These are phyloP conservation scores for Colletotrichum sp. DNA, from an alignment of 2,329 filamentous ascomycete genomes.

Conservation along the genomic window DNA sequence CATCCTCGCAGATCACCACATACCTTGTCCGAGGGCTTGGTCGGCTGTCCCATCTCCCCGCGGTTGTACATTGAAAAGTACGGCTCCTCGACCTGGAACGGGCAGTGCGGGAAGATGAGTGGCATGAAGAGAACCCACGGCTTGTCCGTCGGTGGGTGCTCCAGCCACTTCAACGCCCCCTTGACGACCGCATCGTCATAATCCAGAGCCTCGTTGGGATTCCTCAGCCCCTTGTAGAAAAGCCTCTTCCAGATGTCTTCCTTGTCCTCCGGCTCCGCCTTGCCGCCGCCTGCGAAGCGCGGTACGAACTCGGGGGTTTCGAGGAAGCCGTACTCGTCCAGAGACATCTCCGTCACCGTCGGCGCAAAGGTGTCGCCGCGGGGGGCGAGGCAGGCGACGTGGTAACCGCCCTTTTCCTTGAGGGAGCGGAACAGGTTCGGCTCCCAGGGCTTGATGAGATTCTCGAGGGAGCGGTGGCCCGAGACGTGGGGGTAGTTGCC, in stretches of 20 bases:
- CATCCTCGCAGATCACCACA: neutral
- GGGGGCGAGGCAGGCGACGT: slow-evolving; percentile 49
- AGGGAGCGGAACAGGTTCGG: slow-evolving; percentile 49
- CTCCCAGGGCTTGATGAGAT: slow-evolving; percentile 54
- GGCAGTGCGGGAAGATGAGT: slow-evolving; percentile 49
- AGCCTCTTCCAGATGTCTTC: slow-evolving; percentile 42
- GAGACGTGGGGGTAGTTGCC: slow-evolving; percentile 50
- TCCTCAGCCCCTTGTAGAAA: slow-evolving; percentile 46
- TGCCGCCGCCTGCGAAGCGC: slow-evolving; percentile 27
- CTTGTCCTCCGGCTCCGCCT: slow-evolving; percentile 11
- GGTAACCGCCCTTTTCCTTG: slow-evolving; percentile 47
- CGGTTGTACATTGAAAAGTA: slow-evolving; percentile 53
- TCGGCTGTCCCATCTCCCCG: slow-evolving; percentile 23
- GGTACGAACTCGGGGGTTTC: slow-evolving; percentile 39
- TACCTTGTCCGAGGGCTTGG: slow-evolving; percentile 6
- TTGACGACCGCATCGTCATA: slow-evolving; percentile 50
- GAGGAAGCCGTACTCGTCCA: slow-evolving; percentile 51
- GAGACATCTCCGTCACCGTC: slow-evolving; percentile 46
- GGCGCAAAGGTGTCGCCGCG: slow-evolving; percentile 48
- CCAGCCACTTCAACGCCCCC: slow-evolving; percentile 47
- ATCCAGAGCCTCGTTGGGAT: slow-evolving; percentile 40
- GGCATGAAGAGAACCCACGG: slow-evolving; percentile 50
- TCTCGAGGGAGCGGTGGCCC: slow-evolving; percentile 50
- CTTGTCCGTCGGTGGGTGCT: slow-evolving; percentile 42
- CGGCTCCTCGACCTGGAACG: slow-evolving; percentile 52